Evolutionary conservation across 768 basidiomycete genomes (phyloP).

Genomic region (Dendrothele bispora): DNA sequence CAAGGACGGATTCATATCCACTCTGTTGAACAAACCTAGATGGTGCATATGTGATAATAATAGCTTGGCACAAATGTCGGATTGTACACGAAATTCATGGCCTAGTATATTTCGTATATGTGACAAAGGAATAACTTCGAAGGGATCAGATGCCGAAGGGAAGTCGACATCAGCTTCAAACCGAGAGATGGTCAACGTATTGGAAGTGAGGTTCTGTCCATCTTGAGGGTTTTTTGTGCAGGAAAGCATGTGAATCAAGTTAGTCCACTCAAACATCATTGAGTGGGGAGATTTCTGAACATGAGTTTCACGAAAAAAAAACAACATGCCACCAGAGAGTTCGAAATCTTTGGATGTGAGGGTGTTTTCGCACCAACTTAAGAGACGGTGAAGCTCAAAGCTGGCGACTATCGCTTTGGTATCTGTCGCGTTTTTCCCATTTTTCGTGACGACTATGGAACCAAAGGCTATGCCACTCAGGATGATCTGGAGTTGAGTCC

Average conservation of each 20-base stretch:
- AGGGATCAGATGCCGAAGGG: conserved; percentile 37
- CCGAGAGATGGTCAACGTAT: conserved; percentile 46
- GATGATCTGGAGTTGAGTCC: conserved; percentile 67
- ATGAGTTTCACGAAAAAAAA: conserved; percentile 54
- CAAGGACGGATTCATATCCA: conserved; percentile 35
- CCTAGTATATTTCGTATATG: conserved; percentile 63
- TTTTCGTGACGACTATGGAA: conserved; percentile 54
- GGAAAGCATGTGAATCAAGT: conserved; percentile 60
- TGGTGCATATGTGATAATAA: conserved; percentile 61
- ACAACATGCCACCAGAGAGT: conserved; percentile 46
- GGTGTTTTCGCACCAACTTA: conserved; percentile 50
- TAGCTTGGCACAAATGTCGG: conserved; percentile 50
- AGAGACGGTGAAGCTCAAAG: conserved; percentile 61
- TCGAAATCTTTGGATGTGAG: conserved; percentile 41
- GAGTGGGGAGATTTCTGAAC: conserved; percentile 38
- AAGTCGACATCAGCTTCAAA: conserved; percentile 20
- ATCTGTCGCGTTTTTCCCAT: conserved; percentile 26
- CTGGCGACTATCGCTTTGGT: conserved; percentile 38
- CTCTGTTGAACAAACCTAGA: conserved; percentile 58
- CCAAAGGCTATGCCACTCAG: conserved; percentile 66
- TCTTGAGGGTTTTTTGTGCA: conserved; percentile 48
- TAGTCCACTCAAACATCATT: conserved; percentile 69
- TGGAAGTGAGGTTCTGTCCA: conserved; percentile 32
- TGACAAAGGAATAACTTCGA: conserved; percentile 56
- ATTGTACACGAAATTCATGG: conserved; percentile 55